Percentiles rank a stretch among this genome's conserved stretches.
Conservation (phyloP, 495 filamentous ascomycete species). For the Neurospora sp. region DNA sequence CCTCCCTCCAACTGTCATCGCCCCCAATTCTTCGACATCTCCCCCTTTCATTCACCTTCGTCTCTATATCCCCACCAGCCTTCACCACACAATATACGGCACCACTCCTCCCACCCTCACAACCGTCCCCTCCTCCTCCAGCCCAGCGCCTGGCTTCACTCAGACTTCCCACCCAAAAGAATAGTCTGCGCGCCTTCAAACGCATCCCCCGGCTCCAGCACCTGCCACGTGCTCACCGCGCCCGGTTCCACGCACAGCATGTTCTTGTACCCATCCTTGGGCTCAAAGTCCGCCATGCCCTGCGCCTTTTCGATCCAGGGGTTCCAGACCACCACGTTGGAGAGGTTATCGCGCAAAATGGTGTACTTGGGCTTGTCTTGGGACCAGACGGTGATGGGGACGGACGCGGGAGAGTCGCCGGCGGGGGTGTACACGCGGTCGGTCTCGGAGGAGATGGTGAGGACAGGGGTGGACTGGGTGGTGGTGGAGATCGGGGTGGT, state of each 20-base stretch:
- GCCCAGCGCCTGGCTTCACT: neutral
- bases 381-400: slow-evolving; percentile 45
- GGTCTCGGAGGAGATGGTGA: slow-evolving; percentile 57
- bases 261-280: slow-evolving; percentile 76
- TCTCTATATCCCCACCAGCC: too few relatives aligned
- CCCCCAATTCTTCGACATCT: too few relatives aligned
- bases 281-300: slow-evolving; percentile 78
- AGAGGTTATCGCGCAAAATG: slow-evolving; percentile 68
- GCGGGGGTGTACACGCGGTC: slow-evolving; percentile 58
- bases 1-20: neutral
- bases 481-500: slow-evolving; percentile 42
- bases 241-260: slow-evolving; percentile 95
- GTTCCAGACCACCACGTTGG: slow-evolving; percentile 93
- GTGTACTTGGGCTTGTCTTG: slow-evolving; percentile 54
- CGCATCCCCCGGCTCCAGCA: slow-evolving; percentile 72
- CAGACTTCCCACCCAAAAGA: neutral
- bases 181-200: slow-evolving; percentile 88
- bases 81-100: too few relatives aligned
- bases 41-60: too few relatives aligned
- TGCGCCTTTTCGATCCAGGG: slow-evolving; percentile 80
- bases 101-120: too few relatives aligned
- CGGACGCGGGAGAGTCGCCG: slow-evolving; percentile 51
- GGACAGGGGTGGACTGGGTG: slow-evolving; percentile 42
- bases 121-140: too few relatives aligned
- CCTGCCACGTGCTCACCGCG: slow-evolving; percentile 68